Base-by-base conservation (phyloP, 768 basidiomycete genomes). In the Amyloporia xantha region DNA sequence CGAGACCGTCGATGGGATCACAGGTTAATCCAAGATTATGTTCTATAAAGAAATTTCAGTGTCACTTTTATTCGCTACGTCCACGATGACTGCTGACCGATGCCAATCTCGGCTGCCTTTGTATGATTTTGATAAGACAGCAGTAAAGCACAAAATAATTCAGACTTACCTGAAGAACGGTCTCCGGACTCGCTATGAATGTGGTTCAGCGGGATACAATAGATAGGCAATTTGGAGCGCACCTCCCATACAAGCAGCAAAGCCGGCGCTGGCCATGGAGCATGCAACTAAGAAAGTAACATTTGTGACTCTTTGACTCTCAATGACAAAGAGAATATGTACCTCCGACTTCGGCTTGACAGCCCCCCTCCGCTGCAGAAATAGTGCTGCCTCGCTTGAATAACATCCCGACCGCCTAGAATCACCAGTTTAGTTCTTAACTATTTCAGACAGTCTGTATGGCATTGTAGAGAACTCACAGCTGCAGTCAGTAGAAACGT, bases 381-480 rank as follows among this genome's bases (percentile, higher is more conserved):
- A 97, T 96, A 1, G 94, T 95, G 53, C 91, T 91, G n/a, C 93
- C 92, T 51, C 94, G 81, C 64, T 98, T 97, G 73, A 92, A 95
- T 26, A 96, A 71, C 93, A 96, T 96, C 13, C 94, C 92, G 46
- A 95, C 69, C 7, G 93, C 86, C 86, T 89, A 37, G 3, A 21
- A 44, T 15, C 47, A 38, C 17, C 24, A 7, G 43, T 30, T 27
- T 26, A 42, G 42, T 48, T 50, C 23, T 17, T 28, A 47, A 12
- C 19, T 5, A 26, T 26, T 39, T 12, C 24, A 9, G 20, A 13
- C 23, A 15, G 25, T 21, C 35, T 27, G 11, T 6, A 17, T 23
- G 6, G 17, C 15, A 33, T 4, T 7, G 27, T 47, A 4, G 28
- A 36, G n/a, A 28, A 71, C 80, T 55, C 60, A 90, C 91, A 46